Conservation (phyloP, 108 stramenopile species). For the Aurantiochytrium sp. region DNA sequence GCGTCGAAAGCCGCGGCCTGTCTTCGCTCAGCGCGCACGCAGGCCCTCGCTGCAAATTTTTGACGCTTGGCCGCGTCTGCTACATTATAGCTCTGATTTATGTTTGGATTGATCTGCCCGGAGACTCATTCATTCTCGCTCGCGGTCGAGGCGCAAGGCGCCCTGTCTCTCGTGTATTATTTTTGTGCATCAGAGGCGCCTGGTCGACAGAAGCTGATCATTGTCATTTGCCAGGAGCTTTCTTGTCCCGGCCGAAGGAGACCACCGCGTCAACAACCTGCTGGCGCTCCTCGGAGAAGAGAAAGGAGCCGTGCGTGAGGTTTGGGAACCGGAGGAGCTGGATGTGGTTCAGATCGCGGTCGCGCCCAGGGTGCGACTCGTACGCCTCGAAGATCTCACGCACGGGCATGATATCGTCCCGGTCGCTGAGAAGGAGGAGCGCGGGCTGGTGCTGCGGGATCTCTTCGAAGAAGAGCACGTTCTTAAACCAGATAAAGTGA, state of each 20-base stretch:
- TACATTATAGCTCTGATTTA: too few species aligned
- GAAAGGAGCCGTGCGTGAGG: neutral
- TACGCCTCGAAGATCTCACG: neutral
- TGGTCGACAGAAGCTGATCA: too few species aligned
- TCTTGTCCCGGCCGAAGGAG: neutral
- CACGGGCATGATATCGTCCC: conserved; percentile 25
- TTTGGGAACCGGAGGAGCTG: neutral
- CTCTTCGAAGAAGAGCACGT: neutral
- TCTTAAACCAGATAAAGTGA: neutral
- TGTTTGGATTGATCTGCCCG: too few species aligned
- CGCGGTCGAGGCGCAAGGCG: too few species aligned
- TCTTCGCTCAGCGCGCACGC: neutral
- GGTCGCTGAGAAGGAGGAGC: neutral
- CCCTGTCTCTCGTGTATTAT: too few species aligned
- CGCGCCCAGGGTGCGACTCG: neutral
- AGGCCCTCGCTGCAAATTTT: neutral
- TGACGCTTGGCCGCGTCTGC: too few species aligned
- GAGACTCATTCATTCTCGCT: too few species aligned
- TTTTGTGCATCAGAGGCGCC: too few species aligned
- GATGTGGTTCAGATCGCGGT: neutral
- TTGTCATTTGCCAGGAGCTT: too few species aligned
- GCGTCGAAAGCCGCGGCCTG: neutral
- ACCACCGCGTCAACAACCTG: neutral
- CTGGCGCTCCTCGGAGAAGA: neutral
- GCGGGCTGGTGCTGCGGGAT: neutral